Evolutionary conservation across 1,139 yeast species (phyloP), one percentile per base, ranked within the genome.

Genomic region (Taphrina communis): DNA sequence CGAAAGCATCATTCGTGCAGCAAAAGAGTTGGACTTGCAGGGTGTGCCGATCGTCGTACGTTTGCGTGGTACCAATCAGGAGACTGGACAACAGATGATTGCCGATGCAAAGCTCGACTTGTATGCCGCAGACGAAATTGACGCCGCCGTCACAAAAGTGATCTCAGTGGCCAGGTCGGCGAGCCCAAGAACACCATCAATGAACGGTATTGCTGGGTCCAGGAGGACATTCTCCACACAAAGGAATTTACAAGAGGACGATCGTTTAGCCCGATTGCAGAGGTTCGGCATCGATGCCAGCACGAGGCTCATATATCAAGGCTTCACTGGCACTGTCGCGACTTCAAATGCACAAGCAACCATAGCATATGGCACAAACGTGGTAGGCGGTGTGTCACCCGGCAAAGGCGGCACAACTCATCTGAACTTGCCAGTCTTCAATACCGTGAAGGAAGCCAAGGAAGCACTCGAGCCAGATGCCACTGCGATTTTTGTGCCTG

Each of bases 341-440:
- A 90, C 97, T 62, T 93, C 93, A 90, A 98, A 93, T 79, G 97
- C 98, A 70, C 86, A 90, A 80, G 96, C 92, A 80, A 97, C 98
- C 70, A 84, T 80, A 53, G 80, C 78, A 69, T 90, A 90, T 79
- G 97, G 97, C 74, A 93, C 98, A 71, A 85, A 93, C 78, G 90
- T 93, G 21, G 68, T 63, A 25, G 68, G 68, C 17, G 68, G 68
- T 4, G 68, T 63, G 14, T 63, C 68, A 9, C 68, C 68, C 35
- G 56, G 56, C 14, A 63, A 63, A 17, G 68, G 68, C 35, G 68
- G 68, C 14, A 6, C 56, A 7, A 55, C 25, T 8, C 68, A 63
- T 44, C 42, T 63, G 17, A 56, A 44, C 17, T 46, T 55, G 46
- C 68, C 68, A 14, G 68, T 63, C 9, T 63, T 55, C 61, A 38